Evolutionary conservation across 2,329 filamentous ascomycete genomes (phyloP).

Genomic region (Colletotrichum lindemuthianum): DNA sequence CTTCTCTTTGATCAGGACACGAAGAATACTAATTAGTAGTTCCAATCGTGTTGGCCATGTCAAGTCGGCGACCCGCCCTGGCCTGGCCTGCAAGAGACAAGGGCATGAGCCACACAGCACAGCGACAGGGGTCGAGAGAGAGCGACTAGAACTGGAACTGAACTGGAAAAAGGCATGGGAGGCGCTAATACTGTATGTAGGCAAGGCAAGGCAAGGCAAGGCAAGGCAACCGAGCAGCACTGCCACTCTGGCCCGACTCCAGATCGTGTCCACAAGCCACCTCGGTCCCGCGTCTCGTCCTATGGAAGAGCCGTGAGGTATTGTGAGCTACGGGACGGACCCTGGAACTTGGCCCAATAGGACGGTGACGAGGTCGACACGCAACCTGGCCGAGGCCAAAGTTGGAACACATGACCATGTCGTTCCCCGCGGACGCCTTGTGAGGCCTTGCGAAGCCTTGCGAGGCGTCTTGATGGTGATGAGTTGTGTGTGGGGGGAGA

Average conservation of each 20-base stretch:
- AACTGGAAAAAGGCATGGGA: neutral
- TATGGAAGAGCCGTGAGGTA: too few species aligned
- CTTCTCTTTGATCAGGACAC: slow-evolving; percentile 5
- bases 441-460: slow-evolving; percentile 13
- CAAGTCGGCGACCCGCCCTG: too few species aligned
- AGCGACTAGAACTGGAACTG: neutral
- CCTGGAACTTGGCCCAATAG: too few species aligned
- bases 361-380: too few species aligned
- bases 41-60: slow-evolving; percentile 17
- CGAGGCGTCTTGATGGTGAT: neutral
- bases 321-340: too few species aligned
- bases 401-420: neutral
- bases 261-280: slow-evolving; percentile 9
- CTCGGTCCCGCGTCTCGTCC: neutral
- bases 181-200: slow-evolving; percentile 16
- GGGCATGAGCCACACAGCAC: too few species aligned
- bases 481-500: neutral
- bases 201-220: slow-evolving; percentile 4
- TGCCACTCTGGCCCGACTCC: slow-evolving; percentile 12
- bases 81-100: neutral
- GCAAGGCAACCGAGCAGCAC: slow-evolving; percentile 22
- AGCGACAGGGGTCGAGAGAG: slow-evolving; percentile 1
- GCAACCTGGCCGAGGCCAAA: too few species aligned
- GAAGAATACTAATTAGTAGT: too few species aligned
- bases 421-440: slow-evolving; percentile 21